Evolutionary conservation across 371 early-diverging fungal genomes (phyloP).

Genomic region (Haplosporangium sp.): DNA sequence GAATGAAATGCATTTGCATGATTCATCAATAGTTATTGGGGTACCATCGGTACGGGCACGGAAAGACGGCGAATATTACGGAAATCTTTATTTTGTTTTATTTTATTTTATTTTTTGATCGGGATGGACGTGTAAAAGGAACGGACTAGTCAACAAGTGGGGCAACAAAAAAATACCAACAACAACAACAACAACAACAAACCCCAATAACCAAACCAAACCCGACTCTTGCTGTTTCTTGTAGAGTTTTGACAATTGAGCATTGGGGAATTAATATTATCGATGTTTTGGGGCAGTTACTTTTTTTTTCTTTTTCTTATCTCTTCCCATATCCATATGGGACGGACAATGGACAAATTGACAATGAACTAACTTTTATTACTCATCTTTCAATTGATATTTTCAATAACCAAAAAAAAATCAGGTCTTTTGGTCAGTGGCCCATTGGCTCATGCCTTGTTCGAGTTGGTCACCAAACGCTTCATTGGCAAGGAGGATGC

Average conservation of each 20-base stretch:
- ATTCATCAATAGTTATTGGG: too few species aligned
- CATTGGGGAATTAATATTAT: neutral
- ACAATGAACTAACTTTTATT: too few species aligned
- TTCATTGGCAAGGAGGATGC: conserved; percentile 72
- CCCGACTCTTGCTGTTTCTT: neutral
- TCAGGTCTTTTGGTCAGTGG: conserved; percentile 74
- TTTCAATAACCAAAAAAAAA: neutral
- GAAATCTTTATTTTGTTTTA: neutral
- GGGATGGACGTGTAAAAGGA: neutral
- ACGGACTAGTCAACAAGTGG: neutral
- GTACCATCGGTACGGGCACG: too few species aligned
- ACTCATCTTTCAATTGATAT: neutral
- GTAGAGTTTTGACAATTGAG: neutral
- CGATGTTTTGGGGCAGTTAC: neutral
- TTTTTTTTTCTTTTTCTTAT: too few species aligned
- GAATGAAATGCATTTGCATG: too few species aligned
- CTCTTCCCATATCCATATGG: too few species aligned
- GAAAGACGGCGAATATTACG: neutral
- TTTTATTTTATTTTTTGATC: too few species aligned
- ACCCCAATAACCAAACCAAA: neutral
- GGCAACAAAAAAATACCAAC: neutral
- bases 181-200: conserved; percentile 4
- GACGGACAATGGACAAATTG: too few species aligned
- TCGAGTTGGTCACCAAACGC: conserved; percentile 70
- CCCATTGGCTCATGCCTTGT: conserved; percentile 80